Evolutionary conservation across 75 land plant species (phyloP).

Genomic region (Isoetes taiwanensis): DNA sequence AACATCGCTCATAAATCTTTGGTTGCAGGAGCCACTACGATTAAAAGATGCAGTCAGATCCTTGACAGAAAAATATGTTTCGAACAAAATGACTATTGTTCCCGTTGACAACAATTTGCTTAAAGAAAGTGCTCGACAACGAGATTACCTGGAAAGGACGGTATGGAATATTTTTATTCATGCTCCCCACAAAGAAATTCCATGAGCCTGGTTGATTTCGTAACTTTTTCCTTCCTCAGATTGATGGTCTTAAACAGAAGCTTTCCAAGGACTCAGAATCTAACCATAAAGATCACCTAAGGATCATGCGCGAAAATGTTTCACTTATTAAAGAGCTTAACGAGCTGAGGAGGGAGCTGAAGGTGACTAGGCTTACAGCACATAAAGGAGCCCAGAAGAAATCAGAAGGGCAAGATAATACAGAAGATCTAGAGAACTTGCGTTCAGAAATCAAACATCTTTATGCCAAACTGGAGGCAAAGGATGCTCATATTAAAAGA

Average conservation of each 20-base stretch:
- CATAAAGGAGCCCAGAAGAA: conserved; percentile 12
- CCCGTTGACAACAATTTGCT: conserved; percentile 19
- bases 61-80: conserved; percentile 21
- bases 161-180: conserved; percentile 5
- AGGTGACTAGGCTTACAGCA: conserved; percentile 9
- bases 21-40: conserved; percentile 10
- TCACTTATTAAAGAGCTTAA: conserved; percentile 17
- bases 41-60: conserved; percentile 15
- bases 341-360: conserved; percentile 18
- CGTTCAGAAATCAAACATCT: neutral
- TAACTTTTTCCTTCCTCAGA: conserved; percentile 2
- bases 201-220: neutral
- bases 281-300: conserved; percentile 12
- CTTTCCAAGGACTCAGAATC: conserved; percentile 19
- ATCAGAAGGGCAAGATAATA: conserved; percentile 3
- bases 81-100: conserved; percentile 13
- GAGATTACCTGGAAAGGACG: conserved; percentile 24
- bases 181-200: neutral
- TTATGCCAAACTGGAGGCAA: neutral
- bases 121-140: conserved; percentile 17
- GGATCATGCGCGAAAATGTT: conserved; percentile 20
- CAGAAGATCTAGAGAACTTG: neutral
- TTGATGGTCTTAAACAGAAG: conserved; percentile 16
- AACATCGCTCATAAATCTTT: neutral
- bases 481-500: neutral